Conservation (phyloP, 2,329 filamentous ascomycete species). For the Colletotrichum tamarilloi region DNA sequence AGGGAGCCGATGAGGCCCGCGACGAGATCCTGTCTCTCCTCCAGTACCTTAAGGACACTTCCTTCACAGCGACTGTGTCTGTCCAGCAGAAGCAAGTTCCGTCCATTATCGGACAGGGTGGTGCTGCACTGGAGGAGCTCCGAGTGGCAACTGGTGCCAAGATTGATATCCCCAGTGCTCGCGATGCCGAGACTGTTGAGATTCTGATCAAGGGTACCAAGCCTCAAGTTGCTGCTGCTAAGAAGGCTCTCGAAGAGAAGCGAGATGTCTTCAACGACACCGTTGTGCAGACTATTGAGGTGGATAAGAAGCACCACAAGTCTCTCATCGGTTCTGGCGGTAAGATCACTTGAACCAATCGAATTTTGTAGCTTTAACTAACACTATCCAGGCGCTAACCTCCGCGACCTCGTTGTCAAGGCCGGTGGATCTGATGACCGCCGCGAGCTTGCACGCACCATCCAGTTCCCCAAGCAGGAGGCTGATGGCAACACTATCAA, state of each 20-base stretch:
- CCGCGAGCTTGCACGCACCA: constrained; percentile 85
- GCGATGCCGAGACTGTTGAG: constrained; percentile 81
- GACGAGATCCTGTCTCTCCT: constrained; percentile 91
- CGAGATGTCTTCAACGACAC: constrained; percentile 90
- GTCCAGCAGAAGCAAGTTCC: constrained; percentile 93
- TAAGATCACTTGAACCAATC: constrained; percentile 58
- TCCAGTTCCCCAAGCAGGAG: constrained; percentile 94
- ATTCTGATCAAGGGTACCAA: constrained; percentile 95
- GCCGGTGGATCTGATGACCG: constrained; percentile 92
- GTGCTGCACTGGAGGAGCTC: constrained; percentile 90
- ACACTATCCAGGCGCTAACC: constrained; percentile 75
- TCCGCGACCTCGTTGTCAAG: constrained; percentile 86
- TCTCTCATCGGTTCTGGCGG: constrained; percentile 89
- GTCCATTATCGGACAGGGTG: constrained; percentile 92
- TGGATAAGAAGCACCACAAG: constrained; percentile 96
- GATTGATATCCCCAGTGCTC: constrained; percentile 89
- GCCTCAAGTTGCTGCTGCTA: constrained; percentile 88
- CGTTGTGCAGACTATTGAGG: constrained; percentile 83
- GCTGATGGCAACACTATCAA: constrained; percentile 85
- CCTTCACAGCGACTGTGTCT: constrained; percentile 80
- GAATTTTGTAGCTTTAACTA: constrained; percentile 43
- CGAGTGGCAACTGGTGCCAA: constrained; percentile 86
- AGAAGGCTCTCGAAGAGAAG: constrained; percentile 90
- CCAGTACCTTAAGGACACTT: constrained; percentile 91
- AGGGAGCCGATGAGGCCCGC: constrained; percentile 89